These are phyloP conservation scores for Hygrophoropsis aurantiaca DNA, from an alignment of 768 basidiomycete genomes.

Conservation along the genomic window DNA sequence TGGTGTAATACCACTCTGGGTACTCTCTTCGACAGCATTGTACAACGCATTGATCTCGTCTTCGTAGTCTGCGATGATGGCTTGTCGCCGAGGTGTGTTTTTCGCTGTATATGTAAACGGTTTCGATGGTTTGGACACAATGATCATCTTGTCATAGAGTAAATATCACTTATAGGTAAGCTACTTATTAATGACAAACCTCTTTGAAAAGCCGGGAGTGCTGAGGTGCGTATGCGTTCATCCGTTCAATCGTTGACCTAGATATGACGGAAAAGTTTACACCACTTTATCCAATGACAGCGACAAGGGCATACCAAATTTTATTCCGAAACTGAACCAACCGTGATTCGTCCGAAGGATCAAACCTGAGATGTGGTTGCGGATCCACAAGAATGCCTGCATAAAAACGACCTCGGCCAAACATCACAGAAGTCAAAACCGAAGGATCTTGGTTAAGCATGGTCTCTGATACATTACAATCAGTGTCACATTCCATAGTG, in stretches of 20 bases:
- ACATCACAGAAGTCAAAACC: conserved; percentile 34
- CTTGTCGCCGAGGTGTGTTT: conserved; percentile 36
- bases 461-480: conserved; percentile 33
- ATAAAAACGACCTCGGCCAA: conserved; percentile 36
- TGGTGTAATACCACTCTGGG: conserved; percentile 24
- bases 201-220: conserved; percentile 50
- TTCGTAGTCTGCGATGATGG: conserved; percentile 37
- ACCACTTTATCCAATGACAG: neutral
- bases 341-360: conserved; percentile 18
- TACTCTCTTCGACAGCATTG: conserved; percentile 28
- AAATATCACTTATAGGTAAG: too few relatives aligned
- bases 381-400: conserved; percentile 40
- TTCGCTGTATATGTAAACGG: conserved; percentile 47
- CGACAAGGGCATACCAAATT: conserved; percentile 24
- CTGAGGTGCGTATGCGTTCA: conserved; percentile 41
- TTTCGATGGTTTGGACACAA: conserved; percentile 36
- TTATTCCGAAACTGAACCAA: conserved; percentile 17
- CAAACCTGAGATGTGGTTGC: conserved; percentile 18
- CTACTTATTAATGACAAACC: too few relatives aligned
- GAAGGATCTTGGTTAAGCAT: conserved; percentile 33
- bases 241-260: conserved; percentile 41
- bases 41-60: conserved; percentile 42
- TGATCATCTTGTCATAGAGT: conserved; percentile 38
- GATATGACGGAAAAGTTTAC: neutral
- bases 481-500: conserved; percentile 20